Evolutionary conservation across 768 basidiomycete genomes (phyloP).

Genomic region (Boletales sp.): DNA sequence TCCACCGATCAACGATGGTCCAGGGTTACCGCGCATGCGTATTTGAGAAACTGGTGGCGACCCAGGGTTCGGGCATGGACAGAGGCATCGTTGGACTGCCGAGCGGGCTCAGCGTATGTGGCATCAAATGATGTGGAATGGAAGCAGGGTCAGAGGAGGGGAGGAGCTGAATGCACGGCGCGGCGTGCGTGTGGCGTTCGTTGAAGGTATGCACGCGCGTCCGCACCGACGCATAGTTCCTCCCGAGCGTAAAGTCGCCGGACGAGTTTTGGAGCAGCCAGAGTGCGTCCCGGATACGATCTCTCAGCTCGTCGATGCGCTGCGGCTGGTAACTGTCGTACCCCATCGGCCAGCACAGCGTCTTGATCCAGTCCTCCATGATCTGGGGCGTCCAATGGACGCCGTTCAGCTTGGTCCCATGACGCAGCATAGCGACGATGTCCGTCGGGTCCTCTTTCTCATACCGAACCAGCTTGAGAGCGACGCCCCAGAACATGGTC

Average conservation of each 20-base stretch:
- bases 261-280: slow-evolving; percentile 15
- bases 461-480: slow-evolving; percentile 70
- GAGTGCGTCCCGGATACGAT: slow-evolving; percentile 56
- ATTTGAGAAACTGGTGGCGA: background rate
- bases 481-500: slow-evolving; percentile 68
- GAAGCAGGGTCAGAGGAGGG: slow-evolving; percentile 1
- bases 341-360: slow-evolving; percentile 62
- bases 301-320: slow-evolving; percentile 43
- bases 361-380: slow-evolving; percentile 56
- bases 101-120: slow-evolving; percentile 9
- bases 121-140: background rate
- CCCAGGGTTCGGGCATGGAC: slow-evolving; percentile 28
- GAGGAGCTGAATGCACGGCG: background rate
- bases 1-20: slow-evolving; percentile 14
- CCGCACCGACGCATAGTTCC: slow-evolving; percentile 1
- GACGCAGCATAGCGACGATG: slow-evolving; percentile 64
- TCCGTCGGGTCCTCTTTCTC: slow-evolving; percentile 59
- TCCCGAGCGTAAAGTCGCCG: slow-evolving; percentile 11
- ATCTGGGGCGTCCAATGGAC: slow-evolving; percentile 52
- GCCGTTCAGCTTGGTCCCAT: slow-evolving; percentile 50
- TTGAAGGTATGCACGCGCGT: slow-evolving; percentile 6
- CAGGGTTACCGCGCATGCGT: slow-evolving; percentile 7
- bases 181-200: slow-evolving; percentile 1
- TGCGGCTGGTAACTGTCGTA: slow-evolving; percentile 47
- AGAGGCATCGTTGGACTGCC: slow-evolving; percentile 6